Base-by-base conservation (phyloP, 1,284 basidiomycete genomes). In the Ceratobasidium sp. region DNA sequence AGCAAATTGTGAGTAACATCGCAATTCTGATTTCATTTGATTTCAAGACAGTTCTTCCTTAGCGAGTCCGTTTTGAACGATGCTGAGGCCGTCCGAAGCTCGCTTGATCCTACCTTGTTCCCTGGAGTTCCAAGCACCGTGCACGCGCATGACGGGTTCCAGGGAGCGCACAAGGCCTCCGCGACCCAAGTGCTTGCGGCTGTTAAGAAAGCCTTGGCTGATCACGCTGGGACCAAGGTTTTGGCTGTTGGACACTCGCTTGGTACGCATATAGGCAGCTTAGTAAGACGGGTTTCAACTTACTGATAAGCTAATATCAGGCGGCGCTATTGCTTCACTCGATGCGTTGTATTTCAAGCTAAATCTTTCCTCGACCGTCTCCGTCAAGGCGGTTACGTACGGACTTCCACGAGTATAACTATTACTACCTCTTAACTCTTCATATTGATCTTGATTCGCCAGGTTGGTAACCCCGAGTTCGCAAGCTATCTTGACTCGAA, bases 261-360 rank as follows among this genome's bases (percentile, higher is more conserved):
- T 26, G 78, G 79, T 71, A 64, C 61, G 72, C 61, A 75, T 66
- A 55, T 55, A 75, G 18, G n/a, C n/a, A n/a, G n/a, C n/a, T n/a
- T 46, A 46, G 13, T 46, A 39, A 66, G 10, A 53, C 26, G 58
- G 4, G n/a, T 10, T 61, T 56, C 15, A 40, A 28, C 18, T 26
- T 3, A 26, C 12, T 46, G 44, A 46, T 13, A 33, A 55, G n/a
- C n/a, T 6, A n/a, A 3, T 18, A 3, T 20, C 18, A 76, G 86
- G 86, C 18, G 91, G 86, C 28, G 90, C 90, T 0, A 83, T 92
- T 68, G 84, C 90, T 3, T 85, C 90, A 1, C 83, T 92, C 26
- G 87, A 88, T 80, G 83, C 86, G 0, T 64, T 80, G 20, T 78
- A 79, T 42, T 61, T 81, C 26, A 78, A 70, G 23, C 55, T 80